Conservation (phyloP, 768 basidiomycete genomes). For the Tubosaeta sp. region DNA sequence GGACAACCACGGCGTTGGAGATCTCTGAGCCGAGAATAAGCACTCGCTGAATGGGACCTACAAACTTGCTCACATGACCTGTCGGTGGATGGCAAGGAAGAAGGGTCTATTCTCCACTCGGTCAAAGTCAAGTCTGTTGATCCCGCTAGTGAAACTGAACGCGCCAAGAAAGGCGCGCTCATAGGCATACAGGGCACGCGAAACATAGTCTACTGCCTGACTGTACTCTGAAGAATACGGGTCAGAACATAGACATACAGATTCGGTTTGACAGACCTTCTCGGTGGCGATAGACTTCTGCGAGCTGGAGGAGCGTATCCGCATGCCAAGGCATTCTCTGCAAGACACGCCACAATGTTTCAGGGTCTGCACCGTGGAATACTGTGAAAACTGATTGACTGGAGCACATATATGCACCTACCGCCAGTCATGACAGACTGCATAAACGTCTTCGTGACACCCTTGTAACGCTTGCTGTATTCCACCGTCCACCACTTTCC, state of each 20-base stretch:
- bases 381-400: background rate
- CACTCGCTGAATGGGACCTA: background rate
- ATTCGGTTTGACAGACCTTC: conserved; percentile 55
- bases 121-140: conserved; percentile 85
- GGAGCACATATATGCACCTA: conserved; percentile 31
- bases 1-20: conserved; percentile 86
- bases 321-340: conserved; percentile 84
- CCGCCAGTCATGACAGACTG: conserved; percentile 78
- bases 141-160: conserved; percentile 79
- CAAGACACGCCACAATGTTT: conserved; percentile 73
- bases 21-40: conserved; percentile 46
- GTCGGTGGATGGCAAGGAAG: conserved; percentile 82
- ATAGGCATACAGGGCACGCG: conserved; percentile 90
- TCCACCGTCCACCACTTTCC: conserved; percentile 91
- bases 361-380: conserved; percentile 52
- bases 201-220: conserved; percentile 82
- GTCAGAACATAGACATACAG: background rate
- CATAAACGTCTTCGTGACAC: conserved; percentile 77
- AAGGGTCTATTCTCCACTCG: conserved; percentile 89
- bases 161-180: conserved; percentile 85
- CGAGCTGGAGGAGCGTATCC: conserved; percentile 59
- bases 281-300: conserved; percentile 52
- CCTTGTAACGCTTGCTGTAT: conserved; percentile 81
- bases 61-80: conserved; percentile 58
- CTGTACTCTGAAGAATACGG: conserved; percentile 56